Base-by-base conservation (phyloP, 163 green algal species). In the Chlamydomonas reinhardtii region DNA sequence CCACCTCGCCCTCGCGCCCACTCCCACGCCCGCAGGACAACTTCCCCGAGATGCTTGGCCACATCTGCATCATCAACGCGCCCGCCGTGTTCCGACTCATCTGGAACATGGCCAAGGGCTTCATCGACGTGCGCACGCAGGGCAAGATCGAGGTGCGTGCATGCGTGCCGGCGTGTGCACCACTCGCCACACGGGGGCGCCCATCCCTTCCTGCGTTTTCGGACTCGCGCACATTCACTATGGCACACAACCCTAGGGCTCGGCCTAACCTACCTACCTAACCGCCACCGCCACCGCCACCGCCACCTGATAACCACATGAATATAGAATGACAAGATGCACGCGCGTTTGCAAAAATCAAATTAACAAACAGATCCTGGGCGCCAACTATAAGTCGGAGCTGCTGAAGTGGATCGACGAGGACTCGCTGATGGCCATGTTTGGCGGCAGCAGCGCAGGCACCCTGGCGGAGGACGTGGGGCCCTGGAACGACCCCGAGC, bases 31-130 rank as follows among this genome's bases (percentile, higher is more conserved):
- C 39, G 88, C 90, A 94, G 86, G 92, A 94, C 82, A 97, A 98
- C 87, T 98, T 98, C 90, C 96, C 96, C 0, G 96, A 99, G 92
- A 98, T 96, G 84, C 88, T 98, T 85, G 96, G 96, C 69, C 93
- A 97, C 82, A 98, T 96, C 52, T 94, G 95, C 86, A 98, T 99
- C 91, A 98, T 99, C 92, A 99, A 99, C 88, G 95, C 96, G 6
- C 93, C 94, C 32, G 72, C 88, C 78, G 92, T 97, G 35, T 98
- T 99, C 91, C 95, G 94, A 77, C 90, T 94, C 70, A 91, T 98
- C 9, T 99, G 94, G 93, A 70, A 61, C 4, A 66, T 97, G 37
- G 90, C 98, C 29, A 97, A 97, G 89, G 93, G 93, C 27, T 94
- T 98, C 79, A 91, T 99, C 43, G 96, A 98, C 82, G 71, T 91